A percentile compares a stretch with the other conserved stretches of the same genome.
These are phyloP conservation scores for Neonectria punicea DNA, from an alignment of 2,329 filamentous ascomycete species.

Conservation along the genomic window DNA sequence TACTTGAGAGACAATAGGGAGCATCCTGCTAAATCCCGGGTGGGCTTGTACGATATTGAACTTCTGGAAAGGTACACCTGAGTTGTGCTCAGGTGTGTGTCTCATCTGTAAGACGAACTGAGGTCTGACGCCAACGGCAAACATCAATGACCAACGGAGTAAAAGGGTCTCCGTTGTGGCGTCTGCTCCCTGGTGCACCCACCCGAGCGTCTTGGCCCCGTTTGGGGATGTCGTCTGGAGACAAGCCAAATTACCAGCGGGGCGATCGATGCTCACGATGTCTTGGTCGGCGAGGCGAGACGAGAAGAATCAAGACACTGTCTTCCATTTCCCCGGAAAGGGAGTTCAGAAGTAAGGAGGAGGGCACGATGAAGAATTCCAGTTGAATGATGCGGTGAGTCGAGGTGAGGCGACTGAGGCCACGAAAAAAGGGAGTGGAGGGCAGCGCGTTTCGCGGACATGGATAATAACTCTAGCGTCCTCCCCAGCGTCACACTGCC, in stretches of 20 bases:
- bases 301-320: constrained; percentile 5
- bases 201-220: constrained; percentile 7
- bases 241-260: constrained; percentile 12
- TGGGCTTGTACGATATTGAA: neutral
- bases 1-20: neutral
- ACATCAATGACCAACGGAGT: neutral
- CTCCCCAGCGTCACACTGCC: constrained; percentile 6
- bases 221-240: constrained; percentile 12
- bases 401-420: constrained; percentile 5
- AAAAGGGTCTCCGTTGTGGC: constrained; percentile 8
- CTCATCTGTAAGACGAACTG: neutral
- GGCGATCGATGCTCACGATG: neutral
- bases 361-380: constrained; percentile 10
- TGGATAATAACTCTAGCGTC: constrained; percentile 8
- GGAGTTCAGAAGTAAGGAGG: neutral
- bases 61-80: neutral
- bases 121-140: neutral
- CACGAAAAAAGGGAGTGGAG: neutral
- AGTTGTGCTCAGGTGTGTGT: neutral
- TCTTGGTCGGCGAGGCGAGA: constrained; percentile 7
- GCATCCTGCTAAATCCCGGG: neutral
- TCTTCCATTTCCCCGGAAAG: constrained; percentile 7
- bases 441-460: constrained; percentile 11
- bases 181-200: constrained; percentile 1
- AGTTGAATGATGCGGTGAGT: constrained; percentile 20